Conservation (phyloP, 2,329 filamentous ascomycete species). For the Fusarium austroafricanum region DNA sequence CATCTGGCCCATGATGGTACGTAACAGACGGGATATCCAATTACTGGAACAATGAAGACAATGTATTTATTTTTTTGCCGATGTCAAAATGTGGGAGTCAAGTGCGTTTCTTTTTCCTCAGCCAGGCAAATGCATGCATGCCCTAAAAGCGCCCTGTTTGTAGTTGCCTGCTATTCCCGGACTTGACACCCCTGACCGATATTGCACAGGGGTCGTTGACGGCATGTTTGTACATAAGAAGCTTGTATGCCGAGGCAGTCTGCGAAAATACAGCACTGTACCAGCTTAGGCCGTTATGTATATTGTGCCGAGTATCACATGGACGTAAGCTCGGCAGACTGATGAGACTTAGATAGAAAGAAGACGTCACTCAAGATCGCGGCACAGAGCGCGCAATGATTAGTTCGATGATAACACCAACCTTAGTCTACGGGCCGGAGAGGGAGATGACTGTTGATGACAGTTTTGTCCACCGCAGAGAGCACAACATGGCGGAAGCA, state of each 20-base stretch:
- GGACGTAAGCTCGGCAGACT: background rate
- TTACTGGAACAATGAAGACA: constrained; percentile 11
- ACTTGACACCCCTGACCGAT: constrained; percentile 32
- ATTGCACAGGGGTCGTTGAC: constrained; percentile 20
- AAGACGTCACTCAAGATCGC: constrained; percentile 1
- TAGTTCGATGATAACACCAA: constrained; percentile 17
- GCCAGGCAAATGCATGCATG: constrained; percentile 3
- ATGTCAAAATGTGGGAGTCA: constrained; percentile 13
- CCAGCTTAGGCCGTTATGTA: background rate
- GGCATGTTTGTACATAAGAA: constrained; percentile 26
- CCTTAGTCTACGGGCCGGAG: constrained; percentile 11
- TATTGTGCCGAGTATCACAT: background rate
- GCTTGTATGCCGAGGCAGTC: constrained; percentile 31
- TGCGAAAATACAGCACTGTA: background rate
- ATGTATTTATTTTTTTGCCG: constrained; percentile 6
- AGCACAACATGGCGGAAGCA: constrained; percentile 30
- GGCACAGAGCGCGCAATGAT: constrained; percentile 4
- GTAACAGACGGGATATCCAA: background rate
- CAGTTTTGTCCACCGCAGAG: constrained; percentile 19
- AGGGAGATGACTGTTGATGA: constrained; percentile 30
- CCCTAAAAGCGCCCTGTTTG: constrained; percentile 3
- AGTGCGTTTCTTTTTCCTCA: constrained; percentile 15
- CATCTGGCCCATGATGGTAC: background rate
- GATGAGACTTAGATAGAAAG: background rate
- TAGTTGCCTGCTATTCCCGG: constrained; percentile 38